Base-by-base conservation (phyloP, 495 filamentous ascomycete genomes). In the Penicillium goetzii region DNA sequence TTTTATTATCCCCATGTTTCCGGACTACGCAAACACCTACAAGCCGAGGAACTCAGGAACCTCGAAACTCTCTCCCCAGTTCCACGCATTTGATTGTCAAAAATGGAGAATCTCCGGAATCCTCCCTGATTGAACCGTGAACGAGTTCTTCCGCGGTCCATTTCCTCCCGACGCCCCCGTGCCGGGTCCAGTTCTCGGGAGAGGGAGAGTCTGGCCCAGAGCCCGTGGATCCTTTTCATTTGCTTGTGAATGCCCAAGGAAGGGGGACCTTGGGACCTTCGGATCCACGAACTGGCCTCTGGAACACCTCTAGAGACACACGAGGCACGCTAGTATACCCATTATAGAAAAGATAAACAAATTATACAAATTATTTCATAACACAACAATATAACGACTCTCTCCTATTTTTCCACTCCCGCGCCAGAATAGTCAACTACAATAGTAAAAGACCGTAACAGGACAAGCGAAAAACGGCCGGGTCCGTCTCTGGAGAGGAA, bases 391-490 rank as follows among this genome's bases (percentile, higher is more conserved):
- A 32, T 32, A 7, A 8, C 5, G 30, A 7, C n/a, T 9, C 43
- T 14, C 21, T 47, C 9, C 43, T 25, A 47, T 47, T 23, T 23
- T 3, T 7, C 30, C 5, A 21, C 10, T 10, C 11, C 43, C 43
- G 43, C 43, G n/a, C 43, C 43, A 4, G 3, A 47, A 25, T 23
- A 11, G 50, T 30, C 12, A 7, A 52, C 17, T 52, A 17, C 26
- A n/a, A 11, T 52, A 30, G 26, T 30, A 1, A 6, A 6, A 21
- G 14, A 40, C 53, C 53, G 21, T 25, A 33, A 17, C 33, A 17
- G 33, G 34, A 49, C 30, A 59, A n/a, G n/a, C 45, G 26, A 4
- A 49, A 17, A 34, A 58, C 54, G 61, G 56, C 21, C 53, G 53
- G 33, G 53, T 56, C 53, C 53, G 53, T 56, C 23, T 21, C 53